phyloP scores from a whole-genome alignment of 495 filamentous ascomycete species.

The Symbiotaphrina buchneri region DNA sequence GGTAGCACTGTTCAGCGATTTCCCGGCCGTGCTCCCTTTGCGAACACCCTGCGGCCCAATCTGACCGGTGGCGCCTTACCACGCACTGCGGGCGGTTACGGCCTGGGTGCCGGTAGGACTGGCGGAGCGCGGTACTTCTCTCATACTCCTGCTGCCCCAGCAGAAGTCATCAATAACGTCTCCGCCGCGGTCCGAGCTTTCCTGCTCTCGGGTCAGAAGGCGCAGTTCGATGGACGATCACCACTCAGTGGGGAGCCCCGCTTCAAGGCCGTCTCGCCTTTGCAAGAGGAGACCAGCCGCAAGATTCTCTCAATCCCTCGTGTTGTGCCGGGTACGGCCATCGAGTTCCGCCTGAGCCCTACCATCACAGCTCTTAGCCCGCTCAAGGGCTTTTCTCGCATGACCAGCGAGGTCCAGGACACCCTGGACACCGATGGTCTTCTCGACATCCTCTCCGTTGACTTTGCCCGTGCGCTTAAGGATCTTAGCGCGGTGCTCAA shows the following conservation, averaged over 20 bases:
- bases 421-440: slow-evolving; percentile 54
- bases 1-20: slow-evolving; percentile 41
- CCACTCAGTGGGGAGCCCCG: slow-evolving; percentile 47
- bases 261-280: slow-evolving; percentile 42
- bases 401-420: slow-evolving; percentile 7
- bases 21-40: slow-evolving; percentile 64
- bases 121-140: slow-evolving; percentile 74
- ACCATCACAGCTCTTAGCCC: slow-evolving; percentile 64
- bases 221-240: slow-evolving; percentile 54
- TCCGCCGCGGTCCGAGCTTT: slow-evolving; percentile 79
- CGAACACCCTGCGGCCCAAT: slow-evolving; percentile 75
- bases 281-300: slow-evolving; percentile 45
- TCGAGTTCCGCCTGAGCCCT: slow-evolving; percentile 75
- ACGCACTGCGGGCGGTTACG: slow-evolving; percentile 73
- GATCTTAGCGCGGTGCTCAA: slow-evolving; percentile 59
- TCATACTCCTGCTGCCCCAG: slow-evolving; percentile 60
- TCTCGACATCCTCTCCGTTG: slow-evolving; percentile 60
- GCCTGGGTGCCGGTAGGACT: slow-evolving; percentile 40
- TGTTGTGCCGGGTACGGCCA: slow-evolving; percentile 44
- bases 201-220: slow-evolving; percentile 67
- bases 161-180: slow-evolving; percentile 87
- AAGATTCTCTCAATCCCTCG: slow-evolving; percentile 31
- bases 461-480: slow-evolving; percentile 73
- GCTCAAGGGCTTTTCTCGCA: slow-evolving; percentile 15
- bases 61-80: slow-evolving; percentile 73